Evolutionary conservation across 2,329 filamentous ascomycete genomes (phyloP), one percentile per base, ranked within the genome.

Genomic region (Xylaria digitata): DNA sequence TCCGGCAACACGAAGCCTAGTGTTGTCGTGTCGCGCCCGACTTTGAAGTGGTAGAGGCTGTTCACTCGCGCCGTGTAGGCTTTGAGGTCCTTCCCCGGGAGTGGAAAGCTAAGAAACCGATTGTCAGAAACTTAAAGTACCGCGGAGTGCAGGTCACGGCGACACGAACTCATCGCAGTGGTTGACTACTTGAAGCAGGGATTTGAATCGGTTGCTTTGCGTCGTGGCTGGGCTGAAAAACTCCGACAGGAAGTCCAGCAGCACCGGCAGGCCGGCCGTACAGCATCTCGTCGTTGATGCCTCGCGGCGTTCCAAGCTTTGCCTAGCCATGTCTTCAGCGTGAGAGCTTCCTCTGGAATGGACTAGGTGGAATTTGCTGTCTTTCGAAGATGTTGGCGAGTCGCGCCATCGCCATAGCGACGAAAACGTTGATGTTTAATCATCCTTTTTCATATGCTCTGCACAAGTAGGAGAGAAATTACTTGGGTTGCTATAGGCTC

Each of bases 11-110:
- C 59, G 42, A 50, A 69, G 13, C 67, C 67, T 6, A 69, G 57
- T 1, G 66, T 61, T 1, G 43, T 59, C 4, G 60, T 6, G 34
- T 49, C 42, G 6, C 48, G 42, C 5, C 19, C 26, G 3, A 69
- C 67, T 19, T 13, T 61, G 48, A 69, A 67, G 43, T 69, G 67
- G 40, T 69, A 69, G 30, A 67, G 60, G 21, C 30, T 62, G 23
- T 65, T 59, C 0, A 67, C 52, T 5, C 23, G 50, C 6, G 48
- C 8, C 2, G n/a, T 37, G 58, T 69, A 69, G n/a, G 57, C 52
- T 61, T 64, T 42, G 0, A 64, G 40, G 26, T 62, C 40, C 1
- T 42, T 57, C 6, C 53, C 21, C 2, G 64, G 67, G 15, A 43
- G 67, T 2, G 61, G 64, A 26, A 69, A 69, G 49, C 67, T 69